These are phyloP conservation scores for Candida sakaeoensis DNA, from an alignment of 805 yeast genomes.

Conservation along the genomic window DNA sequence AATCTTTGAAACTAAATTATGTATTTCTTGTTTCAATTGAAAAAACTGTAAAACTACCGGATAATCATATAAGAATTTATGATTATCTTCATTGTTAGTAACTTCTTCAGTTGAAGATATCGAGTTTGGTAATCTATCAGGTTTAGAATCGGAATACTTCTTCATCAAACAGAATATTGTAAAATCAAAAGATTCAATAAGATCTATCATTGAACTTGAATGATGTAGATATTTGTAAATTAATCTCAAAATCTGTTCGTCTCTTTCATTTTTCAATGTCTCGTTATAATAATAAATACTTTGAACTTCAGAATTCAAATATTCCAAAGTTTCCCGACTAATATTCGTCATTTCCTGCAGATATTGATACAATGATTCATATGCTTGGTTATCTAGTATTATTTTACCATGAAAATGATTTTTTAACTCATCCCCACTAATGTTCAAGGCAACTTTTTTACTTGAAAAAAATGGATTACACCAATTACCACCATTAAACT, in stretches of 20 bases:
- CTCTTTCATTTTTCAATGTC: constrained; percentile 36
- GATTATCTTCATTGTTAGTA: constrained; percentile 11
- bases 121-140: not conserved
- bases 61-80: constrained; percentile 40
- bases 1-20: constrained; percentile 54
- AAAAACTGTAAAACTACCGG: constrained; percentile 66
- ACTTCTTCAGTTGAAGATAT: not conserved
- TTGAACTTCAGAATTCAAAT: constrained; percentile 35
- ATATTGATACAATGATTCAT: constrained; percentile 31
- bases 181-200: constrained; percentile 60
- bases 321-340: constrained; percentile 39
- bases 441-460: constrained; percentile 32
- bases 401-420: constrained; percentile 41
- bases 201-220: constrained; percentile 47
- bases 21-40: constrained; percentile 68
- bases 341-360: constrained; percentile 36
- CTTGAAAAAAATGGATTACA: constrained; percentile 59
- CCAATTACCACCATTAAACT: constrained; percentile 79
- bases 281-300: constrained; percentile 35
- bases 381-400: constrained; percentile 49
- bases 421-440: constrained; percentile 42
- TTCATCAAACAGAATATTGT: constrained; percentile 47
- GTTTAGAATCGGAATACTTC: constrained; percentile 16
- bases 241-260: constrained; percentile 49
- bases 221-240: constrained; percentile 51